Base-by-base conservation (phyloP, 495 filamentous ascomycete species). In the Cairneyella variabilis region DNA sequence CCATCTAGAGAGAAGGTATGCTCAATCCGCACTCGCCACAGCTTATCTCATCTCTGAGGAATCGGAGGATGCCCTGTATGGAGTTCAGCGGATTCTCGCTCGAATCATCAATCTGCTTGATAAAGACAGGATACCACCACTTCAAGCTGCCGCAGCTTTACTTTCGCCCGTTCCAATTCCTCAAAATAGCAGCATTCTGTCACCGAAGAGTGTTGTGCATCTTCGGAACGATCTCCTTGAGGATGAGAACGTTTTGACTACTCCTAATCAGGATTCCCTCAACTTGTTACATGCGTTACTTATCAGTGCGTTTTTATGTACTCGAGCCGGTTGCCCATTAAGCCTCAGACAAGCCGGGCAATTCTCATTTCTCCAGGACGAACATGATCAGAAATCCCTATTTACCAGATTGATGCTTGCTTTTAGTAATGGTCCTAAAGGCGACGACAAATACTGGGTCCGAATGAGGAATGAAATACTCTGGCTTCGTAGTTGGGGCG, bases 401-500 rank as follows among this genome's bases (percentile, higher is more conserved):
- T 69, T 91, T 34, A 72, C 74, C 17, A 84, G 73, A 43, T 73
- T 89, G 9, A 76, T 95, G 18, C 72, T 71, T 2, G 65, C 76
- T 3, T 64, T 71, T 23, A 74, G 71, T 18, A 43, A 51, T 45
- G 48, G 39, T 0, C 39, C 73, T 0, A 80, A 75, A 45, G 78
- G 75, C 39, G 80, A 86, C 53, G 81, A 83, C 21, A 79, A 76
- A 54, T 80, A 84, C 43, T 95, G 91, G 91, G 71, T 71, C 32
- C 68, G 68, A 20, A 73, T 80, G 7, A 76, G 89, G 32, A 75
- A 80, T 45, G 80, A 87, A 61, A 64, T 96, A 14, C 68, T 92
- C 1, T 96, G 91, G 91, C 79, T 96, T 25, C 80, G 82, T 60
- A 79, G 83, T 64, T 95, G 91, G 91, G 86, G 83, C 20, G 70